phyloP scores from a whole-genome alignment of 106 monocot species.

The Amphibolis antarctica region DNA sequence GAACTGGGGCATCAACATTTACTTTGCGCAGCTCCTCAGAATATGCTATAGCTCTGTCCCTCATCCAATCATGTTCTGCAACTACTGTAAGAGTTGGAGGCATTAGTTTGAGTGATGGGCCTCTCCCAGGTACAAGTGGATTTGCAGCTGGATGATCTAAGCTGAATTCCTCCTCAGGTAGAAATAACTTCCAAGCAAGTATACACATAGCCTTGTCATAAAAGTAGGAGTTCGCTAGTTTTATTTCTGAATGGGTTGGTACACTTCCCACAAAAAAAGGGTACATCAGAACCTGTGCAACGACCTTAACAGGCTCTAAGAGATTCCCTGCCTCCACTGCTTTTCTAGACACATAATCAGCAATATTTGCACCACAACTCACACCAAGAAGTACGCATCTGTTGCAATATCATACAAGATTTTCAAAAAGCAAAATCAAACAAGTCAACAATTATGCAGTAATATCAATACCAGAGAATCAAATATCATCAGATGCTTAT shows the following conservation, averaged over 20 bases:
- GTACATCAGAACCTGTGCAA: constrained; percentile 57
- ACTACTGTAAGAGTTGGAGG: constrained; percentile 52
- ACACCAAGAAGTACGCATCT: constrained; percentile 58
- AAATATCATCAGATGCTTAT: too few species aligned
- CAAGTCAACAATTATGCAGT: too few species aligned
- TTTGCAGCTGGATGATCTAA: constrained; percentile 60
- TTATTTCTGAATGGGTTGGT: constrained; percentile 48
- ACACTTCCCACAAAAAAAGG: constrained; percentile 53
- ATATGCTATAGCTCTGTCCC: constrained; percentile 54
- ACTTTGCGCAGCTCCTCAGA: constrained; percentile 61
- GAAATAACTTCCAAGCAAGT: constrained; percentile 49
- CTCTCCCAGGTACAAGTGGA: constrained; percentile 27
- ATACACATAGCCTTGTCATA: constrained; percentile 52
- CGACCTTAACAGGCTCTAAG: constrained; percentile 43
- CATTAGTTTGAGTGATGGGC: constrained; percentile 46
- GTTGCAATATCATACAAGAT: constrained; percentile 7
- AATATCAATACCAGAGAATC: too few species aligned
- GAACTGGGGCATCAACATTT: constrained; percentile 52
- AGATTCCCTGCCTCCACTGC: constrained; percentile 50
- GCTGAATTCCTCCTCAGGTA: constrained; percentile 45
- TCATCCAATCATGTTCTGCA: constrained; percentile 63
- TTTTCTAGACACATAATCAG: constrained; percentile 42
- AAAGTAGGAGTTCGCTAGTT: constrained; percentile 59
- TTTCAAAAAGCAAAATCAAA: not conserved
- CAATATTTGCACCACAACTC: constrained; percentile 59